A percentile compares a stretch with the other conserved stretches of the same genome.
Evolutionary conservation across 2,329 filamentous ascomycete species (phyloP).

Genomic region (Falciphora oryzae): DNA sequence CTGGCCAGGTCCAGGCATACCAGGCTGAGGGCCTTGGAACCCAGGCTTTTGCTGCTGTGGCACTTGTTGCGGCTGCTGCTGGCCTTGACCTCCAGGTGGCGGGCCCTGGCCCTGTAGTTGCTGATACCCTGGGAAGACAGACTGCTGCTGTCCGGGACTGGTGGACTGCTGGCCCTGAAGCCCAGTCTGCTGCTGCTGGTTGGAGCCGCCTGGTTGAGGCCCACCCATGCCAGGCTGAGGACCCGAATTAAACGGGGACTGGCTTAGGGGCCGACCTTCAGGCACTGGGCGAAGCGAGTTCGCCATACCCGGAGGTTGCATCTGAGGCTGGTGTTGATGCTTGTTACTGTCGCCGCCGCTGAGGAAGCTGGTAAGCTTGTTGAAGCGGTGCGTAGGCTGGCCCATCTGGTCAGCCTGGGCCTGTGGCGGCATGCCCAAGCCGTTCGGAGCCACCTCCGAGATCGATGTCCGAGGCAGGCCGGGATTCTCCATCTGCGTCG

Average conservation of each 20-base stretch:
- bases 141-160: neutral
- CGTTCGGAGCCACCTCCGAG: slow-evolving; percentile 2
- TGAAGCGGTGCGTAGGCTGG: slow-evolving; percentile 2
- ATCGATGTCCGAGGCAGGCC: neutral
- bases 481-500: too few relatives aligned
- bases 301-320: neutral
- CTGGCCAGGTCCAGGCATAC: slow-evolving; percentile 1
- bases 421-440: neutral
- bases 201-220: neutral
- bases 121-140: neutral
- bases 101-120: neutral
- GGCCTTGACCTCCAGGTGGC: neutral
- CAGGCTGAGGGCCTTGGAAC: neutral
- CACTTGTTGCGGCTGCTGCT: slow-evolving; percentile 3
- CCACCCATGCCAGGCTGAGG: neutral
- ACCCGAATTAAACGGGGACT: slow-evolving; percentile 5
- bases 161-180: neutral
- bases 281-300: neutral
- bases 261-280: neutral
- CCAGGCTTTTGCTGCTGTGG: slow-evolving; percentile 7
- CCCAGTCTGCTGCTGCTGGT: slow-evolving; percentile 1
- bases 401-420: neutral
- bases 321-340: slow-evolving; percentile 7
- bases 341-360: neutral
- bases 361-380: slow-evolving; percentile 4